These are phyloP conservation scores for Colletotrichum sp. DNA, from an alignment of 2,329 filamentous ascomycete genomes.

Conservation along the genomic window DNA sequence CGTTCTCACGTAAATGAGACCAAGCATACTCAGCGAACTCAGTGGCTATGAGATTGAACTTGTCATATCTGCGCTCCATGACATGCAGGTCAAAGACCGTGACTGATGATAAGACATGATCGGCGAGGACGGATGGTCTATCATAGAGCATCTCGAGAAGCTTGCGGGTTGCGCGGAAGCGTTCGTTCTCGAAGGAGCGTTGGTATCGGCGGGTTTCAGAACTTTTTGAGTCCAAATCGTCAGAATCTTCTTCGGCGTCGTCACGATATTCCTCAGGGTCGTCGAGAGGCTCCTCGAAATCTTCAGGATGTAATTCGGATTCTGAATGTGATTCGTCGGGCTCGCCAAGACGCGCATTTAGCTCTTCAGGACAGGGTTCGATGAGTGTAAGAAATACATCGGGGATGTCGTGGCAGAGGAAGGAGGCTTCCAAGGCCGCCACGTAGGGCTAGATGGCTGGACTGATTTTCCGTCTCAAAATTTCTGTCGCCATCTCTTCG, in stretches of 20 bases:
- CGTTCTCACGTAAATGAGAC: rapidly evolving
- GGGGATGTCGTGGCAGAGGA: rapidly evolving
- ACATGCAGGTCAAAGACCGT: background rate
- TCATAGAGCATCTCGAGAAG: background rate
- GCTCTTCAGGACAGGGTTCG: rapidly evolving
- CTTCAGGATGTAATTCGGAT: too few species aligned
- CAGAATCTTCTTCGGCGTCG: too few species aligned
- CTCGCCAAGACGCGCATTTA: too few species aligned
- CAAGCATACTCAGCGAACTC: background rate
- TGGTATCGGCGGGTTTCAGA: too few species aligned
- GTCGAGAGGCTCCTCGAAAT: too few species aligned
- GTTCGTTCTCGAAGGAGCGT: rapidly evolving
- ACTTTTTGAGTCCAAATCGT: too few species aligned
- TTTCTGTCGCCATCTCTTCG: background rate
- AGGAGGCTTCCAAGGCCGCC: too few species aligned
- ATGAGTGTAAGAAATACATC: too few species aligned
- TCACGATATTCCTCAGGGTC: rapidly evolving
- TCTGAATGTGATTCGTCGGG: too few species aligned
- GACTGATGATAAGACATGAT: background rate
- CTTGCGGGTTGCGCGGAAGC: background rate
- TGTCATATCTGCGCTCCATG: background rate
- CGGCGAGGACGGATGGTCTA: rapidly evolving
- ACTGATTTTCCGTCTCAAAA: rapidly evolving
- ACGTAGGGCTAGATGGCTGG: background rate
- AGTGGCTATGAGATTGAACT: rapidly evolving